Conservation (phyloP, 768 basidiomycete genomes). For the Rhodotorula sphaerocarpa region DNA sequence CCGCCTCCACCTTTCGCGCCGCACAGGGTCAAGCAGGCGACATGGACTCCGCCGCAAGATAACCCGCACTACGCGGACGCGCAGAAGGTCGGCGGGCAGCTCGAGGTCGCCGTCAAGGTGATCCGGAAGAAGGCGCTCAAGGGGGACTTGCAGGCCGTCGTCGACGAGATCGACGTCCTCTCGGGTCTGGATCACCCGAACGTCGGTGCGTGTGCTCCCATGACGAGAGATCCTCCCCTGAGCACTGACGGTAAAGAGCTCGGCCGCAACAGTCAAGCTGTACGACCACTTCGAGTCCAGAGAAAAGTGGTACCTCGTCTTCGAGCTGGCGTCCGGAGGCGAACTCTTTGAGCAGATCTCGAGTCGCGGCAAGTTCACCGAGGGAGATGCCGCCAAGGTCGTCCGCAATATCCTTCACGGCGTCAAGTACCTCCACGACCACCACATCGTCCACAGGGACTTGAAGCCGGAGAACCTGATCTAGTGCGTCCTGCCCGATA, state of each 20-base stretch:
- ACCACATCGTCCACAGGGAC: constrained; percentile 93
- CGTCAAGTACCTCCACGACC: constrained; percentile 77
- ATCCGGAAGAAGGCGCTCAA: constrained; percentile 91
- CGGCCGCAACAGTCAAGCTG: constrained; percentile 65
- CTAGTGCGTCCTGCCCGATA: constrained; percentile 11
- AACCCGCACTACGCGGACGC: constrained; percentile 32
- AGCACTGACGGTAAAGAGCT: too few species aligned
- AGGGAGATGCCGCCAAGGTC: constrained; percentile 74
- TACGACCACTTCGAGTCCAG: constrained; percentile 94
- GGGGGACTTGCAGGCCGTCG: constrained; percentile 54
- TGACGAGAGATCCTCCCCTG: too few species aligned
- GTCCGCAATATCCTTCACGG: constrained; percentile 49
- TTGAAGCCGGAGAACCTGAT: constrained; percentile 98
- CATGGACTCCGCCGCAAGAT: constrained; percentile 43
- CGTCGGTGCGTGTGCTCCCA: constrained; percentile 48
- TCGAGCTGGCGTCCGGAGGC: constrained; percentile 82
- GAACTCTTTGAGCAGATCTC: constrained; percentile 87
- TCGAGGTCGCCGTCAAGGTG: constrained; percentile 49
- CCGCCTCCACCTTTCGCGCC: neutral
- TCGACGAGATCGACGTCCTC: constrained; percentile 86
- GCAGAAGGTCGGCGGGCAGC: constrained; percentile 30
- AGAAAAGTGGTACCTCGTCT: constrained; percentile 76
- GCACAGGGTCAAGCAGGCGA: constrained; percentile 57
- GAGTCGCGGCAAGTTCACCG: constrained; percentile 81
- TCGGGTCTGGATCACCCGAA: constrained; percentile 83